A percentile compares a stretch with the other conserved stretches of the same genome.
Evolutionary conservation across 495 filamentous ascomycete species (phyloP).

Genomic region (Hypoxylon crocopeplum): DNA sequence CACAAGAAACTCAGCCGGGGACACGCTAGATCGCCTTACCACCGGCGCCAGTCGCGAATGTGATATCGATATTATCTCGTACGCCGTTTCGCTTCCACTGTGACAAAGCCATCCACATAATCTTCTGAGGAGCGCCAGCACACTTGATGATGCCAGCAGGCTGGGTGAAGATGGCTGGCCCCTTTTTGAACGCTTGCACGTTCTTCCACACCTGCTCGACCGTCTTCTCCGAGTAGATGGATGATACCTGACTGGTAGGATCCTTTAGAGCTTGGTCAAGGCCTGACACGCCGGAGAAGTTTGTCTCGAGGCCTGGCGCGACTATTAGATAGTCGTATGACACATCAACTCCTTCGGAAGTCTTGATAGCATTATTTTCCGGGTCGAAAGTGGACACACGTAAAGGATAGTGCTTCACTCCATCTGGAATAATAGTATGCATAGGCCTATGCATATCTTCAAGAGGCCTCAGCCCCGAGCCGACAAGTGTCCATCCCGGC

Average conservation of each 20-base stretch:
- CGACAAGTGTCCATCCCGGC: conserved; percentile 74
- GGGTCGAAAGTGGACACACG: conserved; percentile 61
- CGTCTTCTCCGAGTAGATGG: conserved; percentile 69
- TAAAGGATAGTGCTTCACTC: conserved; percentile 67
- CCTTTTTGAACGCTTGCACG: conserved; percentile 61
- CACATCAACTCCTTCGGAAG: conserved; percentile 63
- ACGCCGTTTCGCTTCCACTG: conserved; percentile 68
- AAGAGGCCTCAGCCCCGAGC: conserved; percentile 66
- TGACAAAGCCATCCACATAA: conserved; percentile 74
- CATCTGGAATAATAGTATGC: conserved; percentile 60
- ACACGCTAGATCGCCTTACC: conserved; percentile 24
- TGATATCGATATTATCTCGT: conserved; percentile 66
- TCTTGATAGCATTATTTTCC: conserved; percentile 63
- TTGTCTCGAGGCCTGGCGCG: conserved; percentile 65
- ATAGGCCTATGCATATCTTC: conserved; percentile 61
- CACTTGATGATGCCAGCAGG: conserved; percentile 71
- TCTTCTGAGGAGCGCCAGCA: conserved; percentile 73
- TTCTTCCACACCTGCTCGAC: conserved; percentile 64
- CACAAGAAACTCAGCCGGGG: not conserved
- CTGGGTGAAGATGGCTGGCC: conserved; percentile 73
- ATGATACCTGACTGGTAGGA: conserved; percentile 62
- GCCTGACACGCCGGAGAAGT: conserved; percentile 63
- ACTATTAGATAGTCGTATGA: conserved; percentile 71
- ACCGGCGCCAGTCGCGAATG: conserved; percentile 67
- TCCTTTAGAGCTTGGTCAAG: conserved; percentile 66